Percentiles rank a stretch among this genome's conserved stretches.
Conservation (phyloP, 2,329 filamentous ascomycete genomes). For the Fusarium equiseti region DNA sequence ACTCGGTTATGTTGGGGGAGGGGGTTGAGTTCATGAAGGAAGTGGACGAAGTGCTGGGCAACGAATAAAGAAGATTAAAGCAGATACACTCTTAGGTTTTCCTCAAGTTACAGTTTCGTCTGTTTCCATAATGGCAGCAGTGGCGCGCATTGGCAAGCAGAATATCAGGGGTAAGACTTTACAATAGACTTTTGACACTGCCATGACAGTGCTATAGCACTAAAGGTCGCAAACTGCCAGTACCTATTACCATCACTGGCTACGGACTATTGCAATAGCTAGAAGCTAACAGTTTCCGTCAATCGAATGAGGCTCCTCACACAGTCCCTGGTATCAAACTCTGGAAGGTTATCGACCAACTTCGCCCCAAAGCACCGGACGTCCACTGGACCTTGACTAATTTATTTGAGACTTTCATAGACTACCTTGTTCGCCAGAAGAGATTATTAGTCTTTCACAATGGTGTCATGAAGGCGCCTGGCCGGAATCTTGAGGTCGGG, state of each 20-base stretch:
- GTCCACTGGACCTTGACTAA: neutral
- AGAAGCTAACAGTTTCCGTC: neutral
- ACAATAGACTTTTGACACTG: neutral
- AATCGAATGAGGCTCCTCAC: neutral
- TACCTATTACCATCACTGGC: neutral
- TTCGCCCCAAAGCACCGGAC: neutral
- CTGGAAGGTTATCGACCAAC: neutral
- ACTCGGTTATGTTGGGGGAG: neutral
- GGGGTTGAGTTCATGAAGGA: neutral
- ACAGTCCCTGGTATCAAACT: neutral
- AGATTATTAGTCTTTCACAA: neutral
- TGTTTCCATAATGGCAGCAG: neutral
- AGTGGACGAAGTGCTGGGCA: neutral
- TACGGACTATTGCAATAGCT: neutral
- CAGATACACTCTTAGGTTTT: neutral
- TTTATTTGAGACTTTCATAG: neutral
- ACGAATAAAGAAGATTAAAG: neutral
- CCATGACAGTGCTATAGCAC: neutral
- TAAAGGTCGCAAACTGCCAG: neutral
- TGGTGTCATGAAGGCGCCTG: neutral
- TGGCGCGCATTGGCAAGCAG: neutral
- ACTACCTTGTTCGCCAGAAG: neutral
- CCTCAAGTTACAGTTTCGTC: neutral
- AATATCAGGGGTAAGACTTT: neutral
- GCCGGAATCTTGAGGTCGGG: neutral